Percentiles rank a stretch among this genome's conserved stretches.
These are phyloP conservation scores for Alternaria sp. DNA, from an alignment of 2,329 filamentous ascomycete genomes.

Conservation along the genomic window DNA sequence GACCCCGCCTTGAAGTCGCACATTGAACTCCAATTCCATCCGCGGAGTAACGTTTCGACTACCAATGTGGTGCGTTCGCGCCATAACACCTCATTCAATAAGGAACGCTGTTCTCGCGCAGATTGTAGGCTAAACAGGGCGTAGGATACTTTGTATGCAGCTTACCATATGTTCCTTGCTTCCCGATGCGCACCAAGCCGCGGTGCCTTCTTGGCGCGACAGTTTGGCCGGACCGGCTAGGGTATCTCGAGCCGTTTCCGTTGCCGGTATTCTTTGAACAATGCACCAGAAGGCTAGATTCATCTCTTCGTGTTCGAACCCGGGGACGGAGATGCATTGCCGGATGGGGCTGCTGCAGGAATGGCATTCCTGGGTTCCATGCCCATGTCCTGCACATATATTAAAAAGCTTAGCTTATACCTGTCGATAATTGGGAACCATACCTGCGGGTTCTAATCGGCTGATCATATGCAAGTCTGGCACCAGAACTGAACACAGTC, in stretches of 20 bases:
- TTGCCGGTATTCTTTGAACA: conserved; percentile 1
- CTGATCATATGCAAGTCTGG: background rate
- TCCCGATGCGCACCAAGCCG: conserved; percentile 1
- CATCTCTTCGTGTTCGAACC: background rate
- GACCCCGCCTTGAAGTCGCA: background rate
- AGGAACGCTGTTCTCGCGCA: background rate
- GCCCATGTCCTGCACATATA: background rate
- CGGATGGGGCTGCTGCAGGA: background rate
- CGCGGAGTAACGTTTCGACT: background rate
- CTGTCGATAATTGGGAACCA: background rate
- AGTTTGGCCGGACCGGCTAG: background rate
- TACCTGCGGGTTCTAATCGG: background rate
- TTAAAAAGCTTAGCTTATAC: conserved; percentile 1
- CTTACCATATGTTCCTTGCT: conserved; percentile 5
- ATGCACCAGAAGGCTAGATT: background rate
- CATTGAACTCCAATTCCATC: background rate
- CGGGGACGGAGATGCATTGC: conserved; percentile 2
- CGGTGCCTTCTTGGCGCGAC: conserved; percentile 2
- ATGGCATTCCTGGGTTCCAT: background rate
- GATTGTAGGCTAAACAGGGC: background rate
- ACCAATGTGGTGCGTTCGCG: background rate
- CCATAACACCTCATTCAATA: background rate
- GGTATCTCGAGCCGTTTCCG: conserved; percentile 1
- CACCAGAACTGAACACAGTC: background rate
- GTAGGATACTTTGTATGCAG: background rate